phyloP scores from a whole-genome alignment of 208 protist species.

The Crithidia fasciculata region DNA sequence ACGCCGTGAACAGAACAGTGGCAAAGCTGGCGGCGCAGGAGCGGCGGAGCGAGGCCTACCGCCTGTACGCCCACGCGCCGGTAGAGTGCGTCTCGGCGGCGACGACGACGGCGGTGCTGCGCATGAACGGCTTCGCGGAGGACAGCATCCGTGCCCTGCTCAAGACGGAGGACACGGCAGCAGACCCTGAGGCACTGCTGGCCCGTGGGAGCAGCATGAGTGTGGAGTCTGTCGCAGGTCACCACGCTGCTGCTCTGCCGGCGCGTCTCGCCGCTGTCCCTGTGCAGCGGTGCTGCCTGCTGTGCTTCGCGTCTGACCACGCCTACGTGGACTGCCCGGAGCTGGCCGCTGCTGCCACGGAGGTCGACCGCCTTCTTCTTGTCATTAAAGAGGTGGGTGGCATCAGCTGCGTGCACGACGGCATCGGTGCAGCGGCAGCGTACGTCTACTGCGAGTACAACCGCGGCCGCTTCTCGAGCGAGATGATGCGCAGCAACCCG shows the following conservation, averaged over 20 bases:
- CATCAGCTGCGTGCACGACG: constrained; percentile 53
- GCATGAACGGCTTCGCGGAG: constrained; percentile 67
- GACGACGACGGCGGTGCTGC: constrained; percentile 68
- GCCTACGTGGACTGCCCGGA: constrained; percentile 76
- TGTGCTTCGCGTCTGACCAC: constrained; percentile 73
- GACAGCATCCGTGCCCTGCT: constrained; percentile 59
- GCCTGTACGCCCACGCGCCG: constrained; percentile 72
- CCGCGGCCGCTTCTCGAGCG: constrained; percentile 48
- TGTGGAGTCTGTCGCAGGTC: neutral
- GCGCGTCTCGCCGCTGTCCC: constrained; percentile 69
- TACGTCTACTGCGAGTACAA: constrained; percentile 87
- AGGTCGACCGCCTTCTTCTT: constrained; percentile 45
- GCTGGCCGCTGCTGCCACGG: constrained; percentile 45
- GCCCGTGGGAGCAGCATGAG: constrained; percentile 8
- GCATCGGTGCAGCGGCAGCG: constrained; percentile 64
- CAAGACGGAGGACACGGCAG: neutral
- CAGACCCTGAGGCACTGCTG: neutral
- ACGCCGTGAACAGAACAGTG: constrained; percentile 76
- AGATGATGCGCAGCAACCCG: constrained; percentile 56
- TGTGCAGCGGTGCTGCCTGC: constrained; percentile 53
- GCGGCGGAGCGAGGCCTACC: constrained; percentile 58
- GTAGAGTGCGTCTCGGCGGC: constrained; percentile 35
- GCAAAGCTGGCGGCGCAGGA: constrained; percentile 54
- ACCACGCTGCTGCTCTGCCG: constrained; percentile 4
- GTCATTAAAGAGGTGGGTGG: constrained; percentile 63